Evolutionary conservation across 768 basidiomycete genomes (phyloP).

Genomic region (Filobasidium wieringae): DNA sequence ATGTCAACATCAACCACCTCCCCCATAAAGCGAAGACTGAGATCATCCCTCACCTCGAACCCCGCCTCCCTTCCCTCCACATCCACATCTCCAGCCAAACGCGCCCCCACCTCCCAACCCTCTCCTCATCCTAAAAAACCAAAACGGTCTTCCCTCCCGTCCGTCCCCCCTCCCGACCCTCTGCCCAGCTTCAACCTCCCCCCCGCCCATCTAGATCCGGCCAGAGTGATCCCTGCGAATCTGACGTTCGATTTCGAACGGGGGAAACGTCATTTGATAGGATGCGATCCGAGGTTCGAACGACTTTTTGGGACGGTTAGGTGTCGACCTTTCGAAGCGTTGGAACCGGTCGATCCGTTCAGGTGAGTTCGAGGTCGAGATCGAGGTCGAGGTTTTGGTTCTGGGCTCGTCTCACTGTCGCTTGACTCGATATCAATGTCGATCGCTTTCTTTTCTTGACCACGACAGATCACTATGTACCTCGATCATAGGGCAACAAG

Average conservation of each 20-base stretch:
- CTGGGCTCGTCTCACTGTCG: too few relatives aligned
- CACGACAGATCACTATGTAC: conserved; percentile 51
- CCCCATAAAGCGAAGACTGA: too few relatives aligned
- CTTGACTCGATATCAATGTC: background rate
- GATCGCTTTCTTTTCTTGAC: background rate
- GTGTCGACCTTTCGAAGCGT: conserved; percentile 65
- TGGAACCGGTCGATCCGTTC: conserved; percentile 72
- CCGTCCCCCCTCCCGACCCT: too few relatives aligned
- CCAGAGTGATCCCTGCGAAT: conserved; percentile 48
- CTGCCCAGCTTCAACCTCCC: background rate
- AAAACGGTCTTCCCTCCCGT: too few relatives aligned
- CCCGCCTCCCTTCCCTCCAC: too few relatives aligned
- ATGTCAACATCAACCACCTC: too few relatives aligned
- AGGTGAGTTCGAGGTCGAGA: conserved; percentile 42
- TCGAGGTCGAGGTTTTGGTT: too few relatives aligned
- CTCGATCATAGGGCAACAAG: conserved; percentile 54
- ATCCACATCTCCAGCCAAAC: too few relatives aligned
- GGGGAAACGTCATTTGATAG: conserved; percentile 60
- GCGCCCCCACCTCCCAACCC: too few relatives aligned
- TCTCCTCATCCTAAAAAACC: too few relatives aligned
- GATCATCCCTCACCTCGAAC: too few relatives aligned
- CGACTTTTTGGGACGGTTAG: conserved; percentile 53
- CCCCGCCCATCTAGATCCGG: conserved; percentile 1
- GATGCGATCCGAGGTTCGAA: conserved; percentile 57
- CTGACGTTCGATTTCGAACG: conserved; percentile 66